Percentiles rank a stretch among this genome's conserved stretches.
Evolutionary conservation across 2,329 filamentous ascomycete genomes (phyloP).

Genomic region (Helotiales sp.): DNA sequence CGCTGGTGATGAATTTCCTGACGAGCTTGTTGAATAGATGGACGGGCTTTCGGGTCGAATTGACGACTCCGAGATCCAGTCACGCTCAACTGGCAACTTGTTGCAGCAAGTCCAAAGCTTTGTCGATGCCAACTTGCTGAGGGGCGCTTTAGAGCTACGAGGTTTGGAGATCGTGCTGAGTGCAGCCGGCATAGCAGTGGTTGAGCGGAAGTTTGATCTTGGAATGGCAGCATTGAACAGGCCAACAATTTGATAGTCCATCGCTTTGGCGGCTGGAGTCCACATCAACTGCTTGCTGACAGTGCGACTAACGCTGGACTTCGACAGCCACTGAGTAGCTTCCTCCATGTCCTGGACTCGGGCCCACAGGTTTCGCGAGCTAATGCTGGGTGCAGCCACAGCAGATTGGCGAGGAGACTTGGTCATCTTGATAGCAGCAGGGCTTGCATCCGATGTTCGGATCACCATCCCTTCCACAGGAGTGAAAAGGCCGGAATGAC

Average conservation of each 20-base stretch:
- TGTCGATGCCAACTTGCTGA: slow-evolving; percentile 24
- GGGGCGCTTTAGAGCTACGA: slow-evolving; percentile 6
- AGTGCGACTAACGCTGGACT: neutral
- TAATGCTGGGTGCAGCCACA: slow-evolving; percentile 10
- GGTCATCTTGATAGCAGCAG: slow-evolving; percentile 22
- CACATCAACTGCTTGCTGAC: slow-evolving; percentile 15
- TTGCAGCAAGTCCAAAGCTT: slow-evolving; percentile 28
- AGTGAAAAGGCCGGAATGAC: slow-evolving; percentile 25
- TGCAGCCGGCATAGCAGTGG: slow-evolving; percentile 25
- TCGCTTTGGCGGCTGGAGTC: slow-evolving; percentile 4
- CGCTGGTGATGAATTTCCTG: slow-evolving; percentile 30
- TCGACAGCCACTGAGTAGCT: slow-evolving; percentile 18
- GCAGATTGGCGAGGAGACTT: slow-evolving; percentile 18
- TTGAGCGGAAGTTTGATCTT: slow-evolving; percentile 23
- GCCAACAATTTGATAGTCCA: slow-evolving; percentile 7
- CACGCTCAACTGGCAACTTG: slow-evolving; percentile 20
- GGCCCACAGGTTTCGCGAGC: slow-evolving; percentile 26
- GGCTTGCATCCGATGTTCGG: slow-evolving; percentile 21
- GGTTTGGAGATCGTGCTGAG: slow-evolving; percentile 28
- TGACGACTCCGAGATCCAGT: slow-evolving; percentile 38
- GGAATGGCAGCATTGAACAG: slow-evolving; percentile 22
- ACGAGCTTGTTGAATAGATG: slow-evolving; percentile 31
- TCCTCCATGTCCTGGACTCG: neutral
- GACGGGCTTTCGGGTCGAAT: slow-evolving; percentile 32
- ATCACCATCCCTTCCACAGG: slow-evolving; percentile 12